Evolutionary conservation across 768 basidiomycete genomes (phyloP), one percentile per base, ranked within the genome.

Genomic region (Chiua virens): DNA sequence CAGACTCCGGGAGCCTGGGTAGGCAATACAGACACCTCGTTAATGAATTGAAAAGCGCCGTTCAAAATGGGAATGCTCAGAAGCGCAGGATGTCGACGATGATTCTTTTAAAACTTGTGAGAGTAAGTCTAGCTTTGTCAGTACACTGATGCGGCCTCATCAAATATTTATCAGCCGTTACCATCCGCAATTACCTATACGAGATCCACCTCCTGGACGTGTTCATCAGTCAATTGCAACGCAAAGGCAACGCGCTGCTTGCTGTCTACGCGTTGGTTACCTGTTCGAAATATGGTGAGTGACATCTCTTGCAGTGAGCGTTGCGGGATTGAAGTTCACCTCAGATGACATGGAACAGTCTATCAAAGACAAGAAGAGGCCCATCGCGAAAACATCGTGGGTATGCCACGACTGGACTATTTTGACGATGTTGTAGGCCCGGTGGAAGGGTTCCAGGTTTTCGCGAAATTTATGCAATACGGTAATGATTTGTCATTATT

Each of bases 21-120:
- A 14, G 11, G 1, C 17, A 3, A 7, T 53, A 63, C 1, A 30
- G 11, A 38, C 49, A 17, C 11, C 54, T 66, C 18, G 53, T 65
- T 7, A 9, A 17, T 17, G 51, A 50, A 25, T 32, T 64, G 13
- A 56, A 42, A 23, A 23, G 2, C 2, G 53, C 54, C 8, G 32
- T 45, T 28, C 34, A 44, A 30, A 42, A 25, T 0, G 41, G 47
- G 5, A 46, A 47, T 27, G 21, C 42, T n/a, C 50, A 41, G 20
- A 61, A 54, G n/a, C 64, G 63, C 17, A 66, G 53, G 4, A 53
- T 56, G 27, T 54, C 61, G 10, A 66, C 63, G 6, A 39, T 64
- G 47, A 58, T 61, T 0, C 20, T 65, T 27, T 5, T 66, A 32
- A 60, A 49, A 13, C 35, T 62, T 53, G 49, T 43, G 50, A 56